A percentile compares a stretch with the other conserved stretches of the same genome.
phyloP scores from a whole-genome alignment of 192 early-diverging fungal species.

The Glomus cerebriforme region DNA sequence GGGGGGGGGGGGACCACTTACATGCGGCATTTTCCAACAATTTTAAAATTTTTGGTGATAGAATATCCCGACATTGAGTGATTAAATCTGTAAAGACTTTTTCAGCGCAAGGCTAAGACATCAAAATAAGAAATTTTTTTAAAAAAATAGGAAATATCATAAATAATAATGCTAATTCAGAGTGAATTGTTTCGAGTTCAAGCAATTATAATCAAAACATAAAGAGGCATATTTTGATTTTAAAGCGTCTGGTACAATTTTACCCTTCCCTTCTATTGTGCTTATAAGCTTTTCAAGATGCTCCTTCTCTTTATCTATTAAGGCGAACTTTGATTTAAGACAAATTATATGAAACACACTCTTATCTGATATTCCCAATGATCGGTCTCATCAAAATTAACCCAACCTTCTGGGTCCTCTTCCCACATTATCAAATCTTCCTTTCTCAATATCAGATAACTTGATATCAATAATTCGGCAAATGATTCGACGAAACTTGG shows the following conservation, averaged over 20 bases:
- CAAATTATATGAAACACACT: conserved; percentile 44
- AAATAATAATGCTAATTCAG: conserved; percentile 10
- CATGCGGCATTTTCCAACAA: conserved; percentile 60
- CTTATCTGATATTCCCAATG: conserved; percentile 82
- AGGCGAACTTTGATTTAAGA: too few species aligned
- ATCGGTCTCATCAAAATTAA: conserved; percentile 78
- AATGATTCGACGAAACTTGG: conserved; percentile 64
- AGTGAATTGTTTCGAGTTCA: too few species aligned
- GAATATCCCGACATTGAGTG: conserved; percentile 57
- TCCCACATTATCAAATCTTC: conserved; percentile 80
- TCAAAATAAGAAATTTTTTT: not conserved
- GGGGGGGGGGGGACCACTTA: conserved; percentile 29
- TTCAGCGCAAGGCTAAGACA: conserved; percentile 74
- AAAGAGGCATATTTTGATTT: too few species aligned
- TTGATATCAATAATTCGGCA: conserved; percentile 71
- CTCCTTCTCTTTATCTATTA: too few species aligned
- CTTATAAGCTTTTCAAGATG: too few species aligned
- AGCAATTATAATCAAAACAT: too few species aligned
- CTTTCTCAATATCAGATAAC: conserved; percentile 70
- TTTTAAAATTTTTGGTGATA: conserved; percentile 65
- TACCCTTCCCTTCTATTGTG: too few species aligned
- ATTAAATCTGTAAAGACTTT: conserved; percentile 80
- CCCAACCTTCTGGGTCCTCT: conserved; percentile 83
- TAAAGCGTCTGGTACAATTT: too few species aligned
- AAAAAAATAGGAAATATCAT: not conserved